Base-by-base conservation (phyloP, 1,284 basidiomycete genomes). In the Anthracocystis setariae region DNA sequence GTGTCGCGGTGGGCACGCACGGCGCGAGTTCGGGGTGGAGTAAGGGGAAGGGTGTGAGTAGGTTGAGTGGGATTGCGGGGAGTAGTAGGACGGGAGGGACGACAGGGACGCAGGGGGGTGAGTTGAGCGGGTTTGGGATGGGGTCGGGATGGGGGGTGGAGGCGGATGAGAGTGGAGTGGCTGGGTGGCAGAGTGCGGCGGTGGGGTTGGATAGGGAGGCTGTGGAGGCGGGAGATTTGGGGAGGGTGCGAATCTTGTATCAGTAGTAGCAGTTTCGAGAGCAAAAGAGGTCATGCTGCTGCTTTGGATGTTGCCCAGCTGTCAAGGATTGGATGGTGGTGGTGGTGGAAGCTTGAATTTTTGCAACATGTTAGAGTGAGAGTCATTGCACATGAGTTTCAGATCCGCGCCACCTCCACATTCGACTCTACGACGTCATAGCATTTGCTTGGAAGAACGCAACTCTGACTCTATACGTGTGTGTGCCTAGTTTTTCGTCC, bases 1-100 rank as follows among this genome's bases (percentile, higher is more conserved):
- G 48, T 2, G 45, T 32, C 3, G 37, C 27, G 23, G 40, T 23
- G 8, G 62, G 47, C 5, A 47, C 29, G 15, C 48, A 32, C 1
- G 68, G 62, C 0, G 54, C 60, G 21, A 68, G 70, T 38, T 68
- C 64, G 2, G 70, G 70, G 0, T 73, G 70, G 70, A 68, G 65
- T 56, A 62, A 64, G 48, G 13, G 60, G 44, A 15, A n/a, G 58
- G 44, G 2, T 40, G 50, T 3, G 40, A 52, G 53, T 32, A 43
- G 43, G 37, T 17, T 50, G 43, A 62, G 59, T 32, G 58, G 49
- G 1, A 29, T 54, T 1, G 54, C 55, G 21, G 50, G 58, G 20
- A 44, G 39, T 53, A 42, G 32, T 35, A 52, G 25, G 20, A 23
- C 38, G 39, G 42, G 50, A n/a, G 18, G 67, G 21, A 47, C 44